Evolutionary conservation across 108 stramenopile species (phyloP).

Genomic region (Cyclotella kingstonii): DNA sequence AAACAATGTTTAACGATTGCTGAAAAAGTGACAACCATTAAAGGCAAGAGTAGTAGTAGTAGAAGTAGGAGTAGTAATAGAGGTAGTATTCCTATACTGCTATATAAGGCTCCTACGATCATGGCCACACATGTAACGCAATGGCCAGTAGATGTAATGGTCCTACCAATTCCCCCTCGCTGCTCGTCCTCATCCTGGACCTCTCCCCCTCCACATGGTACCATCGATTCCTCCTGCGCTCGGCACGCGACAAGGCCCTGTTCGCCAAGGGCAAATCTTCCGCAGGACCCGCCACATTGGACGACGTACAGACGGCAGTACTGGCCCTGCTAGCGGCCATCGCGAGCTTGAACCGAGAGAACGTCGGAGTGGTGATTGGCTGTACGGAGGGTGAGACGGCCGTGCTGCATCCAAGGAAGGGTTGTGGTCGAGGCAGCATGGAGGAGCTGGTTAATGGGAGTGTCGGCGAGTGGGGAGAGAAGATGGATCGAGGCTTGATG

Average conservation of each 20-base stretch:
- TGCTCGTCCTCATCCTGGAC: conserved; percentile 73
- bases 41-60: too few relatives aligned
- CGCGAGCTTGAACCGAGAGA: conserved; percentile 55
- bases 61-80: too few relatives aligned
- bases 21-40: too few relatives aligned
- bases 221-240: conserved; percentile 51
- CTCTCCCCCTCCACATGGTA: conserved; percentile 78
- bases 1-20: too few relatives aligned
- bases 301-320: conserved; percentile 62
- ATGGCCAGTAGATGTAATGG: too few relatives aligned
- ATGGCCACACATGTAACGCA: too few relatives aligned
- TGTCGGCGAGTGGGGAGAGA: conserved; percentile 16
- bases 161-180: conserved; percentile 21
- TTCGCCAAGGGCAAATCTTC: conserved; percentile 54
- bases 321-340: conserved; percentile 59
- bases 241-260: conserved; percentile 54
- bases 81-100: too few relatives aligned
- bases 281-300: conserved; percentile 68
- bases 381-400: conserved; percentile 66
- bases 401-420: conserved; percentile 73
- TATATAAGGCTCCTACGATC: too few relatives aligned
- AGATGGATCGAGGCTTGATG: conserved; percentile 54
- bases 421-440: conserved; percentile 54
- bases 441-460: conserved; percentile 44
- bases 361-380: conserved; percentile 68